Evolutionary conservation across 2,329 filamentous ascomycete genomes (phyloP), one percentile per base, ranked within the genome.

Genomic region (Aspergillus neotritici): DNA sequence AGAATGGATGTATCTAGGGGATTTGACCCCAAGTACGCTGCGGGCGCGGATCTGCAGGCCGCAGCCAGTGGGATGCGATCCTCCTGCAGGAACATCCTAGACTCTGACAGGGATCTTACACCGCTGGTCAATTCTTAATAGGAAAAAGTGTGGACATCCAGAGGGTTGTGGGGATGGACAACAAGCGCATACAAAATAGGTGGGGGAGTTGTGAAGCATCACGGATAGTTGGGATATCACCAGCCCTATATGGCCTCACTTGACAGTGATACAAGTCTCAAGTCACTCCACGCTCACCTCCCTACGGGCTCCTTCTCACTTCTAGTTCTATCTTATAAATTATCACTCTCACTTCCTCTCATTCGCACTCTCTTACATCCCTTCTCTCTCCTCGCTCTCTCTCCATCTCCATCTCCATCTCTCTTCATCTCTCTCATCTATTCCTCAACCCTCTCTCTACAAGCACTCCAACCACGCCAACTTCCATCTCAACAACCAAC

Each of bases 51-150:
- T 25, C 21, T 25, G 6, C 21, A 25, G 9, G 21, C 21, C 21
- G 21, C 21, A 25, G 21, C 21, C 21, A 25, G 21, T 25, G 21
- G 21, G 21, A 25, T 25, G 21, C 9, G 21, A 25, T 25, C 21
- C 21, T 25, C 21, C 21, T 15, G 35, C 35, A 37, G 35, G 35
- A 37, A 37, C 35, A 37, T 37, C 35, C 35, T 28, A 21, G 35
- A 29, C 21, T 11, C 8, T 2, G 17, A 37, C 29, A 25, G 21
- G 21, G 21, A 25, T 31, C 35, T 34, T 43, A 43, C 41, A 43
- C 41, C 41, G 41, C 41, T 39, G 29, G 13, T 43, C 25, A 5
- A 14, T 29, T 13, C n/a, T 13, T 6, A 8, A 9, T 8, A 25
- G 21, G 34, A 36, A n/a, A n/a, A 11, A 2, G 13, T 3, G 21